These are phyloP conservation scores for Clonostachys chloroleuca DNA, from an alignment of 2,329 filamentous ascomycete genomes.

Conservation along the genomic window DNA sequence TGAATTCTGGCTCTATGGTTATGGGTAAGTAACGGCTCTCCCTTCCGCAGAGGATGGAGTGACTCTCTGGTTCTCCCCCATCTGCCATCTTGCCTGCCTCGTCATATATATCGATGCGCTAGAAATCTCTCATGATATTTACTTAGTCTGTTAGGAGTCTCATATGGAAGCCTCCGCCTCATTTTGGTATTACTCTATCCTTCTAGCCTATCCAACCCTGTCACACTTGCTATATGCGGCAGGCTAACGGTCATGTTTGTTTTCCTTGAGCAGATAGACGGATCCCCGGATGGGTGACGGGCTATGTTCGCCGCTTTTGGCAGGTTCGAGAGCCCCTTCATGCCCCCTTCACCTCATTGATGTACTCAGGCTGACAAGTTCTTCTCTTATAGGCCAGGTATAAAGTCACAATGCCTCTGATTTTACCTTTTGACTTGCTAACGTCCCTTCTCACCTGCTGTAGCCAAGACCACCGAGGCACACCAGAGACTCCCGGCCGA, in stretches of 20 bases:
- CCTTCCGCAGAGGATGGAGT: too few species aligned
- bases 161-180: conserved; percentile 97
- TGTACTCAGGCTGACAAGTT: neutral
- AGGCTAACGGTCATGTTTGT: neutral
- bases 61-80: too few species aligned
- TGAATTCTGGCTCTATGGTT: conserved; percentile 96
- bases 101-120: too few species aligned
- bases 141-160: conserved; percentile 58
- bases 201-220: too few species aligned
- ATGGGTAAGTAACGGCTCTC: conserved; percentile 60
- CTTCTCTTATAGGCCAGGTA: conserved; percentile 23
- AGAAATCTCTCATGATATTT: too few species aligned
- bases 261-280: conserved; percentile 59
- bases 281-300: conserved; percentile 84
- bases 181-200: conserved; percentile 64
- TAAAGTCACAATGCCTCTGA: neutral
- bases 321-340: conserved; percentile 60
- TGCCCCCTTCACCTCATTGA: conserved; percentile 4
- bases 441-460: neutral
- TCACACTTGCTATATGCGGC: too few species aligned
- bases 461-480: conserved; percentile 93
- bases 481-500: conserved; percentile 78
- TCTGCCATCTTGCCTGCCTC: too few species aligned
- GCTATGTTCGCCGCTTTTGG: conserved; percentile 96
- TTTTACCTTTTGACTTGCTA: conserved; percentile 3